Conservation (phyloP, 768 basidiomycete species). For the Leccinum fibrillosum region DNA sequence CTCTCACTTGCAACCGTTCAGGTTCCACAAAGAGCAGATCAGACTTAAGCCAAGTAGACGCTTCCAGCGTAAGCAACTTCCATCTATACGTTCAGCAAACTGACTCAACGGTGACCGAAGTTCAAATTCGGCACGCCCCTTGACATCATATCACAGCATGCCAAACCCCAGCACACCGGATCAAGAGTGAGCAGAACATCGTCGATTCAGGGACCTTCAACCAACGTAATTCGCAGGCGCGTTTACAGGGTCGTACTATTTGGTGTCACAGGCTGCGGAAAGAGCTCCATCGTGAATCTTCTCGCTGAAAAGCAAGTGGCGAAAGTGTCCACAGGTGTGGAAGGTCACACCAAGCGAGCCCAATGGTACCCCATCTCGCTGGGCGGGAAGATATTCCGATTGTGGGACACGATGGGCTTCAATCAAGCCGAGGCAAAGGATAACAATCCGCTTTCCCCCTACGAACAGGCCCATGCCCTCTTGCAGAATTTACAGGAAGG, state of each 20-base stretch:
- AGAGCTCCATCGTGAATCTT: constrained; percentile 31
- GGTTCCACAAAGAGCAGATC: not conserved
- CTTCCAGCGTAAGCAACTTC: constrained; percentile 8
- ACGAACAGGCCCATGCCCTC: constrained; percentile 31
- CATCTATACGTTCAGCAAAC: not conserved
- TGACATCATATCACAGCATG: not conserved
- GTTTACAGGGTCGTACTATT: constrained; percentile 25
- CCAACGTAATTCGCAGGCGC: constrained; percentile 14
- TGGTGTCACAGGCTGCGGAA: constrained; percentile 29
- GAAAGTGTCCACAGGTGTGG: constrained; percentile 25
- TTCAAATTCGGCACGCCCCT: not conserved
- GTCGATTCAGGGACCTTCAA: not conserved
- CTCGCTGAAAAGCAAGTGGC: constrained; percentile 27
- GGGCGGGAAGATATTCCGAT: constrained; percentile 17
- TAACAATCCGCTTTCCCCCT: constrained; percentile 18
- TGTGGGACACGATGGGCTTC: constrained; percentile 37
- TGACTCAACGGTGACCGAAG: not conserved
- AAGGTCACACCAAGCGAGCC: constrained; percentile 30
- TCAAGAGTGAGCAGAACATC: constrained; percentile 13
- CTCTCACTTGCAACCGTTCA: not conserved
- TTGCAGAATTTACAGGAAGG: constrained; percentile 33
- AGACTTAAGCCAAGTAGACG: not conserved
- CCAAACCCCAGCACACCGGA: not conserved
- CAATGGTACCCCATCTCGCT: constrained; percentile 19
- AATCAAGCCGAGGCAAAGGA: constrained; percentile 20